phyloP scores from a whole-genome alignment of 2,329 filamentous ascomycete genomes.

The Fusarium incarnatum region DNA sequence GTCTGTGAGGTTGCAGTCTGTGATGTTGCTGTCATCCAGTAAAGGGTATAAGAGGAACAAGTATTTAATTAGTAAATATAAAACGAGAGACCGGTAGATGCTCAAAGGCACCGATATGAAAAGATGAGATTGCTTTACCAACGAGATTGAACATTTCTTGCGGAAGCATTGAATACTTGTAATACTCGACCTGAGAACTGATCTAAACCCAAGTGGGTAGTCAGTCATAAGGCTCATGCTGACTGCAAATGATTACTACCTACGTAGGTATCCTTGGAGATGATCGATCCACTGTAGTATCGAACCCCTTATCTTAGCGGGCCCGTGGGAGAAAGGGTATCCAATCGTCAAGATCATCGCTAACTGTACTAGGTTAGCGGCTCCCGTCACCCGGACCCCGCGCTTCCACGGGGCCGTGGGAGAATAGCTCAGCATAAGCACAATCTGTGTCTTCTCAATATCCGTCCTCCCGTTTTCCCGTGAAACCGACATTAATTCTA shows the following conservation, averaged over 20 bases:
- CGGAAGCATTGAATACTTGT: slow-evolving; percentile 5
- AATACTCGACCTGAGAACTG: background rate
- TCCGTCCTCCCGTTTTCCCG: slow-evolving; percentile 11
- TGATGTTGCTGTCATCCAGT: background rate
- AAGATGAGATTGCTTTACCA: background rate
- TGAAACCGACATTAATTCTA: background rate
- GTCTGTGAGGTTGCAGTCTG: background rate
- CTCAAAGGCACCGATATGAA: background rate
- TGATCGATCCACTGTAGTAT: background rate
- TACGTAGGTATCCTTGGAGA: background rate
- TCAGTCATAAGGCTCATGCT: slow-evolving; percentile 1
- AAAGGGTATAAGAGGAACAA: background rate
- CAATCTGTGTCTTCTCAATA: background rate
- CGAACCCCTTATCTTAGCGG: background rate
- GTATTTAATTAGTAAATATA: background rate
- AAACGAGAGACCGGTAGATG: background rate
- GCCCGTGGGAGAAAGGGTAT: background rate
- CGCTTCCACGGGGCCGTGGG: slow-evolving; percentile 32
- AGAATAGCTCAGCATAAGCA: slow-evolving; percentile 3
- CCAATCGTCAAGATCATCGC: slow-evolving; percentile 14
- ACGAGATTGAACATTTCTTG: background rate
- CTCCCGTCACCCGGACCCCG: slow-evolving; percentile 16
- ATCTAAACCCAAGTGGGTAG: background rate
- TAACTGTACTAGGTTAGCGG: background rate
- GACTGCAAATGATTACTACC: no score